Percentiles rank a stretch among this genome's conserved stretches.
phyloP scores from a whole-genome alignment of 2,329 filamentous ascomycete genomes.

The Xylaria sp. region DNA sequence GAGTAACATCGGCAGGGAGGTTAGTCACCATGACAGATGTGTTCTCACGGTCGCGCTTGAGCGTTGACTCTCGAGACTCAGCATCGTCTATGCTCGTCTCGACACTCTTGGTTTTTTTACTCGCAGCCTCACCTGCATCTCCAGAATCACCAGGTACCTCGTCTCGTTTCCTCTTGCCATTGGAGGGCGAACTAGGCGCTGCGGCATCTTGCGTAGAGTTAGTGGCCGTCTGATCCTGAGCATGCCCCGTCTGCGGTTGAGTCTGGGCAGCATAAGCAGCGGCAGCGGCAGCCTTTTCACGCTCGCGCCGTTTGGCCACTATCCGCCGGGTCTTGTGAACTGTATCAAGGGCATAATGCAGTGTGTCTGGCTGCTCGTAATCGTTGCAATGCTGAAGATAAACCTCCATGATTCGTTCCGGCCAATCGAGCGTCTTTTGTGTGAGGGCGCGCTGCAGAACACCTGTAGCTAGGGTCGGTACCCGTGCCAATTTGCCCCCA shows the following conservation, averaged over 20 bases:
- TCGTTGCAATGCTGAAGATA: conserved; percentile 85
- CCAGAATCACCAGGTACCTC: conserved; percentile 53
- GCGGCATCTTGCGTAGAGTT: conserved; percentile 34
- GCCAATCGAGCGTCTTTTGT: conserved; percentile 71
- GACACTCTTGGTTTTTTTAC: conserved; percentile 70
- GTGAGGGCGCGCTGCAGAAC: conserved; percentile 75
- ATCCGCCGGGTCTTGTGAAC: conserved; percentile 71
- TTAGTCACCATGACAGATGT: conserved; percentile 82
- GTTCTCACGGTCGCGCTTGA: conserved; percentile 88
- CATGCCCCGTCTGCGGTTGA: conserved; percentile 42
- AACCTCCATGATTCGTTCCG: conserved; percentile 75
- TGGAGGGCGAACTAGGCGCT: conserved; percentile 46
- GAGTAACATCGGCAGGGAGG: conserved; percentile 71
- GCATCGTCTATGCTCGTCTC: conserved; percentile 41
- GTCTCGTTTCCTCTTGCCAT: conserved; percentile 77
- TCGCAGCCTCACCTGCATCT: conserved; percentile 50
- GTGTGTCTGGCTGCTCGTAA: conserved; percentile 78
- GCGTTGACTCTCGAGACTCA: conserved; percentile 46
- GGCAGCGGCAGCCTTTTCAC: conserved; percentile 66
- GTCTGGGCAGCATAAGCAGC: conserved; percentile 55
- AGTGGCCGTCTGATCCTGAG: conserved; percentile 45
- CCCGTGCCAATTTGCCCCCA: conserved; percentile 56
- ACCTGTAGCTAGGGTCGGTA: conserved; percentile 75
- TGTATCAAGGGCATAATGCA: conserved; percentile 76
- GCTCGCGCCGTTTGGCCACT: conserved; percentile 67